Conservation (phyloP, 257 asterid genomes). For the Haberlea rhodopensis region DNA sequence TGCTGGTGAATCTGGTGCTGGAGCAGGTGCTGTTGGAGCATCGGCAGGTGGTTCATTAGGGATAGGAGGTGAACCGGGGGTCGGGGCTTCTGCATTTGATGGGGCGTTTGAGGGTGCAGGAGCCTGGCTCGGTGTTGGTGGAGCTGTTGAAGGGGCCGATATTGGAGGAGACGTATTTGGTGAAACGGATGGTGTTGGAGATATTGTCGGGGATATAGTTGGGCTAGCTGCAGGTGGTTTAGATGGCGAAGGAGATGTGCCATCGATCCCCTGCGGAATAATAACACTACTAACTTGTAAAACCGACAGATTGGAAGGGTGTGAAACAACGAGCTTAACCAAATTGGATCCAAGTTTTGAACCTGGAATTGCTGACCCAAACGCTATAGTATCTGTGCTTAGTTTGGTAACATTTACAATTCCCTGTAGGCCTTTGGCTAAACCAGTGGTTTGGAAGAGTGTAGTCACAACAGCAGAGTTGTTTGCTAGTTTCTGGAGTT, state of each 20-base stretch:
- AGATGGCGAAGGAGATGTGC: conserved; percentile 23
- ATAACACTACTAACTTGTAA: conserved; percentile 49
- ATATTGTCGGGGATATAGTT: conserved; percentile 17
- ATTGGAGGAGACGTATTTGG: no score
- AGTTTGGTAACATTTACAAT: conserved; percentile 39
- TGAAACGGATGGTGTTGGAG: conserved; percentile 11
- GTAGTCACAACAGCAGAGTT: conserved; percentile 38
- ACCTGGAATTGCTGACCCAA: conserved; percentile 50
- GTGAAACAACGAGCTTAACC: conserved; percentile 34
- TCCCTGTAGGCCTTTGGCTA: conserved; percentile 49
- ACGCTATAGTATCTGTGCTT: conserved; percentile 15
- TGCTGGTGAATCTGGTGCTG: conserved; percentile 28
- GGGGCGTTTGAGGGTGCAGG: conserved; percentile 8
- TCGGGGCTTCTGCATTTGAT: conserved; percentile 24
- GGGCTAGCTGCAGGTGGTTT: conserved; percentile 15
- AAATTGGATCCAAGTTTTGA: conserved; percentile 35
- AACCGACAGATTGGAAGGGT: conserved; percentile 52
- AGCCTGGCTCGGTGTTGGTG: conserved; percentile 24
- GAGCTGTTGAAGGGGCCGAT: conserved; percentile 18
- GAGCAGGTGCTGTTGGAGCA: conserved; percentile 26
- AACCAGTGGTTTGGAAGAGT: conserved; percentile 48
- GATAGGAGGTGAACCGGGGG: conserved; percentile 21
- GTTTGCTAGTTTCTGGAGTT: conserved; percentile 31
- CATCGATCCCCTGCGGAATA: conserved; percentile 47
- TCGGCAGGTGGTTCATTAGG: conserved; percentile 18